These are phyloP conservation scores for Starmera quercuum DNA, from an alignment of 805 yeast genomes.

Conservation along the genomic window DNA sequence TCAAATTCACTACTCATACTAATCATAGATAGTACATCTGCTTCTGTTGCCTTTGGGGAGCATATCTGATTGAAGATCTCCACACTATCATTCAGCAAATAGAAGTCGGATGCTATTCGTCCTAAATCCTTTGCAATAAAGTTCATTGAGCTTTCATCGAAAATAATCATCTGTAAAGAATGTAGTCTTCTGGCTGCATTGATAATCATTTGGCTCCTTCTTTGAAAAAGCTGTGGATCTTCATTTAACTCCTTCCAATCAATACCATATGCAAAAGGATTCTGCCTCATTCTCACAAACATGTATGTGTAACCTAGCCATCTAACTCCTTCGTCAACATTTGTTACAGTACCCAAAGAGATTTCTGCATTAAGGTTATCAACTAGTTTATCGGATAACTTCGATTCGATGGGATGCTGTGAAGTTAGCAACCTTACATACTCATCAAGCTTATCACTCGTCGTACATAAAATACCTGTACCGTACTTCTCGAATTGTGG, in stretches of 20 bases:
- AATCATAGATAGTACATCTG: conserved; percentile 81
- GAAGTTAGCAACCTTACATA: conserved; percentile 85
- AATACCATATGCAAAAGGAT: conserved; percentile 88
- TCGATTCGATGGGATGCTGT: conserved; percentile 94
- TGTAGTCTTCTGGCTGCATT: conserved; percentile 82
- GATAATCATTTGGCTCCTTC: conserved; percentile 68
- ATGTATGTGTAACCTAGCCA: conserved; percentile 98
- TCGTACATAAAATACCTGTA: conserved; percentile 85
- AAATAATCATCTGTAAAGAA: conserved; percentile 84
- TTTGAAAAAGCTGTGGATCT: conserved; percentile 72
- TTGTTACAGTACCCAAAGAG: conserved; percentile 90
- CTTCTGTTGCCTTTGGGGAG: conserved; percentile 82
- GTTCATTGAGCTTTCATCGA: conserved; percentile 76
- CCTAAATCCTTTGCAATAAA: conserved; percentile 86
- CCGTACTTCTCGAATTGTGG: conserved; percentile 93
- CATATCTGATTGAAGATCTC: conserved; percentile 85
- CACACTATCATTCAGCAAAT: conserved; percentile 73
- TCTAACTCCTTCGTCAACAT: conserved; percentile 86
- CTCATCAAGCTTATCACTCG: conserved; percentile 75
- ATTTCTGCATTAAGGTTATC: conserved; percentile 97
- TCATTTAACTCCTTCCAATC: conserved; percentile 78
- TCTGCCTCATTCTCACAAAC: conserved; percentile 89
- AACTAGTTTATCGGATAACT: conserved; percentile 65
- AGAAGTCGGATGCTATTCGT: conserved; percentile 90
- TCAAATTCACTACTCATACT: conserved; percentile 94